Conservation (phyloP, 352 stramenopile species). For the Poterioochromonas sp. region DNA sequence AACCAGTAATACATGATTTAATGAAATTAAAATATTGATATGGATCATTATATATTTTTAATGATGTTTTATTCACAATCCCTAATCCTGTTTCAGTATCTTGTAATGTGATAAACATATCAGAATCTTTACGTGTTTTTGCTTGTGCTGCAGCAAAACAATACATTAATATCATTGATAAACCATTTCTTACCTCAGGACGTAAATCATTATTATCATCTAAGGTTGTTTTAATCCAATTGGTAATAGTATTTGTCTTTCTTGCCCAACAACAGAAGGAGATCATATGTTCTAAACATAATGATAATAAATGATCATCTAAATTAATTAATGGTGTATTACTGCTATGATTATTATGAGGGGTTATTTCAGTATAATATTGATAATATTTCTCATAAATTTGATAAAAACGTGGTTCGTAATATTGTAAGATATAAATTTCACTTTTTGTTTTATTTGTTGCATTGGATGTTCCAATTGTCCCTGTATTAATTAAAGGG, state of each 20-base stretch:
- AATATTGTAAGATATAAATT: background rate
- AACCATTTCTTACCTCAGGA: slow-evolving; percentile 18
- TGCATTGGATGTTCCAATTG: too few species aligned
- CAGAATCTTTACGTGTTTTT: background rate
- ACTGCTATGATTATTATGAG: too few species aligned
- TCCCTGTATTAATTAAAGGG: too few species aligned
- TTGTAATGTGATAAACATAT: slow-evolving; percentile 22
- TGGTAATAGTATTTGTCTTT: background rate
- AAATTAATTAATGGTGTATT: background rate
- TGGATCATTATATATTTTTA: slow-evolving; percentile 32
- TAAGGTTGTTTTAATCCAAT: background rate
- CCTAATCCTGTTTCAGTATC: slow-evolving; percentile 8
- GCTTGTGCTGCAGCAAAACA: background rate
- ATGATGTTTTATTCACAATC: slow-evolving; percentile 26
- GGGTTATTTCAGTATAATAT: background rate
- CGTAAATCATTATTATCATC: slow-evolving; percentile 17
- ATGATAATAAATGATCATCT: background rate
- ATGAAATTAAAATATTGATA: slow-evolving; percentile 27
- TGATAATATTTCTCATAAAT: background rate
- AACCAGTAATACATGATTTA: slow-evolving; percentile 23
- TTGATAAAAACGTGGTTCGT: background rate
- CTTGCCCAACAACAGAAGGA: background rate
- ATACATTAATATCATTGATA: slow-evolving; percentile 21
- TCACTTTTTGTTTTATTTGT: too few species aligned
- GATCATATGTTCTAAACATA: slow-evolving; percentile 13